These are phyloP conservation scores for Angomonas deanei DNA, from an alignment of 208 protist species.

Conservation along the genomic window DNA sequence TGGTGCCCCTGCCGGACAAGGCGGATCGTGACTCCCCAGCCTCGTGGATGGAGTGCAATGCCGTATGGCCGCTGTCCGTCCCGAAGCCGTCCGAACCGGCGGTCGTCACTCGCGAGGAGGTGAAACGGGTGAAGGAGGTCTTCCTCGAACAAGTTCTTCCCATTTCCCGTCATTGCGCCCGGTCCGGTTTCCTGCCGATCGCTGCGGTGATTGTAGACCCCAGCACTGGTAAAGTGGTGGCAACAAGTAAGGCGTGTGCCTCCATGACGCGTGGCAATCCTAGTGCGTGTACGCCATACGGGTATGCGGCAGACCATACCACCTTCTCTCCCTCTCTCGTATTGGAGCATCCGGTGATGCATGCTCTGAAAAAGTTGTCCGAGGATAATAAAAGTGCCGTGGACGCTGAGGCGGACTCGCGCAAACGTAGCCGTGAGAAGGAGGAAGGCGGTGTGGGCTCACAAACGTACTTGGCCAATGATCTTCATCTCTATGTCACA, in stretches of 20 bases:
- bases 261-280: constrained; percentile 25
- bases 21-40: constrained; percentile 39
- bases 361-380: constrained; percentile 58
- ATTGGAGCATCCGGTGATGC: constrained; percentile 74
- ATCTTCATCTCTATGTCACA: constrained; percentile 76
- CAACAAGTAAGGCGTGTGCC: constrained; percentile 34
- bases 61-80: constrained; percentile 60
- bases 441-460: not conserved
- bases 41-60: constrained; percentile 48
- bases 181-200: constrained; percentile 23
- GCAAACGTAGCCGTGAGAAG: not conserved
- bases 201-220: constrained; percentile 55
- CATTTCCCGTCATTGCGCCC: constrained; percentile 7
- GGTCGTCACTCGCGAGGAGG: constrained; percentile 10
- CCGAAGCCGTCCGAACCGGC: constrained; percentile 40
- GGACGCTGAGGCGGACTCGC: not conserved
- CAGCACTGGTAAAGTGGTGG: constrained; percentile 21
- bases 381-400: not conserved
- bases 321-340: constrained; percentile 2
- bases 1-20: constrained; percentile 39
- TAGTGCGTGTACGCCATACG: constrained; percentile 36
- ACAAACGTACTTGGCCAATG: constrained; percentile 85
- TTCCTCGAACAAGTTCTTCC: constrained; percentile 25
- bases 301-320: not conserved
- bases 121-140: constrained; percentile 8